A percentile compares a stretch with the other conserved stretches of the same genome.
phyloP scores from a whole-genome alignment of 116 monocot genomes.

The Posidonia oceanica region DNA sequence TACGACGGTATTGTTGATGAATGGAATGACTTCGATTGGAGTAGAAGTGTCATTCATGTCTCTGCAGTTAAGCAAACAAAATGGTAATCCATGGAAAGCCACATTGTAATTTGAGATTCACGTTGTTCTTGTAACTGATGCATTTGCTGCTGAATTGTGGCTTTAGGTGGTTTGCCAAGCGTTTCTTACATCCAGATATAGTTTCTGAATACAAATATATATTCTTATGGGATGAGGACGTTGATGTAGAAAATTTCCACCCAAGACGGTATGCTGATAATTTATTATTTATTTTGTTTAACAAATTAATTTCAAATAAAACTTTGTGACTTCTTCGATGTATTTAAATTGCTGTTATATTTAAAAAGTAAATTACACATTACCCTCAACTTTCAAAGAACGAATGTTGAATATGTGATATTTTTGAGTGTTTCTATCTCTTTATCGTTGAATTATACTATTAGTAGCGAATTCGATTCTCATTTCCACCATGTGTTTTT shows the following conservation, averaged over 20 bases:
- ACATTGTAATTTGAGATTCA: background rate
- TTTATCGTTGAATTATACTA: too few species aligned
- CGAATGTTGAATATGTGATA: too few species aligned
- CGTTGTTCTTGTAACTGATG: background rate
- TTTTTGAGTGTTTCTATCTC: too few species aligned
- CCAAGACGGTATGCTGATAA: conserved; percentile 42
- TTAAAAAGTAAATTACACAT: too few species aligned
- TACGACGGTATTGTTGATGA: conserved; percentile 80
- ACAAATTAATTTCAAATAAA: too few species aligned
- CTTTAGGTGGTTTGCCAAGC: conserved; percentile 93
- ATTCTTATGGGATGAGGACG: conserved; percentile 94
- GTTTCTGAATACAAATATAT: conserved; percentile 75
- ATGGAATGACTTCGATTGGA: conserved; percentile 70
- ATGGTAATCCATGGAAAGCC: conserved; percentile 31
- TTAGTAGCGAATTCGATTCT: too few species aligned
- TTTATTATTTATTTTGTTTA: background rate
- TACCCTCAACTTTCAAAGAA: too few species aligned
- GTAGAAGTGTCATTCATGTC: conserved; percentile 60
- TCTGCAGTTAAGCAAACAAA: conserved; percentile 73
- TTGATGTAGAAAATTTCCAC: conserved; percentile 62
- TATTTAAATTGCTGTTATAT: background rate
- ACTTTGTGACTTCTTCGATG: background rate
- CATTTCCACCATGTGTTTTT: too few species aligned
- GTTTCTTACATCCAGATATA: conserved; percentile 82
- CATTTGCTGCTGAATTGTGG: conserved; percentile 3